Conservation (phyloP, 495 filamentous ascomycete genomes). For the Penicillium ochrochloron region DNA sequence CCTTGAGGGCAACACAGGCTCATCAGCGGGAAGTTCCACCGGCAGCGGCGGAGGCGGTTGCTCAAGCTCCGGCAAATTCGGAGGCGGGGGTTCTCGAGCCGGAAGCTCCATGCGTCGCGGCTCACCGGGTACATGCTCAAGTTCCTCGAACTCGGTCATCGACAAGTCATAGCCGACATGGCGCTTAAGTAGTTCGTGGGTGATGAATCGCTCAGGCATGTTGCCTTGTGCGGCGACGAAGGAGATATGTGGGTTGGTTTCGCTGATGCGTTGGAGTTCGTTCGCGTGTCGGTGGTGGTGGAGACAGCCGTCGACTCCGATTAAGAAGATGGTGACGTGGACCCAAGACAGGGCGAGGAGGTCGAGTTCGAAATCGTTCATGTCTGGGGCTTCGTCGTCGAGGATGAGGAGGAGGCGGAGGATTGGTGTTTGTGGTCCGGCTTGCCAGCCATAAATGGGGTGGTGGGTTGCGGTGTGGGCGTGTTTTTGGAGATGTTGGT, state of each 20-base stretch:
- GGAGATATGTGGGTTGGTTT: constrained; percentile 51
- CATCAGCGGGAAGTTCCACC: background rate
- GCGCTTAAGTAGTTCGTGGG: constrained; percentile 53
- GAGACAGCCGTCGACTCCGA: constrained; percentile 53
- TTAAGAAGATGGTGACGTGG: constrained; percentile 54
- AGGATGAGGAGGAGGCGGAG: constrained; percentile 49
- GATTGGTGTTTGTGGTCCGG: constrained; percentile 50
- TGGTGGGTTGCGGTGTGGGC: constrained; percentile 50
- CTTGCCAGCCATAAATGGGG: constrained; percentile 54
- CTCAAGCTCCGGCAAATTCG: constrained; percentile 4
- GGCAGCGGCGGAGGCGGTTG: background rate
- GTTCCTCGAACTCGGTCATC: constrained; percentile 47
- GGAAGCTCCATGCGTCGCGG: background rate
- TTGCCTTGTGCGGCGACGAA: constrained; percentile 57
- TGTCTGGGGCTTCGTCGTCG: constrained; percentile 52
- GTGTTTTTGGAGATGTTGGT: constrained; percentile 53
- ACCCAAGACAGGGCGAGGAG: constrained; percentile 51
- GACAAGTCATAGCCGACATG: constrained; percentile 51
- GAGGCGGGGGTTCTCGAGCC: background rate
- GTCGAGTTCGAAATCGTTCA: constrained; percentile 57
- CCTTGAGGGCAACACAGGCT: background rate
- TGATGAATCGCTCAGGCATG: constrained; percentile 49
- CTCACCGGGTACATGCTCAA: constrained; percentile 20
- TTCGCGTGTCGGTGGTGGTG: constrained; percentile 56
- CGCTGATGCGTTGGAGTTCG: constrained; percentile 51